Evolutionary conservation across 768 basidiomycete genomes (phyloP).

Genomic region (Amyloporia xantha): DNA sequence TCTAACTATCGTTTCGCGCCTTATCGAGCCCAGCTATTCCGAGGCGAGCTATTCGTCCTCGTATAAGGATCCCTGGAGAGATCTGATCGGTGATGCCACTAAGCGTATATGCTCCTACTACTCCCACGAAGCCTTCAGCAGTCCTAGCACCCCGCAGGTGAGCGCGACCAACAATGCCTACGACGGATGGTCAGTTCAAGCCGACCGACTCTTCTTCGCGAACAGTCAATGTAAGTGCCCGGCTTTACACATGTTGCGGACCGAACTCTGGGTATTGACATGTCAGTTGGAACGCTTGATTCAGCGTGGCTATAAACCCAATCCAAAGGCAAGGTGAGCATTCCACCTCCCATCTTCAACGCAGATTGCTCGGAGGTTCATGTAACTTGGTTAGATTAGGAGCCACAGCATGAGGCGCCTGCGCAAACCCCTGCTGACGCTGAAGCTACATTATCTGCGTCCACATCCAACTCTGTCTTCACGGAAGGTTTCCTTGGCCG

Average conservation of each 20-base stretch:
- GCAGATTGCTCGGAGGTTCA: not conserved
- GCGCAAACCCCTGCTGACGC: conserved; percentile 28
- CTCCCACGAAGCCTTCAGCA: conserved; percentile 55
- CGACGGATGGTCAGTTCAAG: conserved; percentile 54
- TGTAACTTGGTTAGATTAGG: too few relatives aligned
- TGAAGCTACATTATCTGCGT: conserved; percentile 31
- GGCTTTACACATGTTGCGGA: too few relatives aligned
- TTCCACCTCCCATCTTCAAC: conserved; percentile 2
- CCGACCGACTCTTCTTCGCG: conserved; percentile 59
- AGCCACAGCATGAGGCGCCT: conserved; percentile 40
- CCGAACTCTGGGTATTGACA: too few relatives aligned
- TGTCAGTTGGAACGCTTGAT: too few relatives aligned
- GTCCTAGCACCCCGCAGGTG: conserved; percentile 38
- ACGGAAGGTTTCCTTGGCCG: conserved; percentile 91
- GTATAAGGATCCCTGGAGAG: not conserved
- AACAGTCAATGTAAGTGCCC: conserved; percentile 57
- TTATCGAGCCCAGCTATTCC: conserved; percentile 50
- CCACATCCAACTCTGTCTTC: conserved; percentile 62
- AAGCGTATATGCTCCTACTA: conserved; percentile 63
- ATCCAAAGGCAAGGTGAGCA: conserved; percentile 62
- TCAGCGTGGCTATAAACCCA: too few relatives aligned
- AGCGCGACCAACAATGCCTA: conserved; percentile 44
- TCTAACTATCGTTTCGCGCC: conserved; percentile 46
- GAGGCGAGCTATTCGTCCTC: conserved; percentile 32
- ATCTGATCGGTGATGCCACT: not conserved